A percentile compares a stretch with the other conserved stretches of the same genome.
These are phyloP conservation scores for Rhodotorula sp. DNA, from an alignment of 1,284 basidiomycete genomes.

Conservation along the genomic window DNA sequence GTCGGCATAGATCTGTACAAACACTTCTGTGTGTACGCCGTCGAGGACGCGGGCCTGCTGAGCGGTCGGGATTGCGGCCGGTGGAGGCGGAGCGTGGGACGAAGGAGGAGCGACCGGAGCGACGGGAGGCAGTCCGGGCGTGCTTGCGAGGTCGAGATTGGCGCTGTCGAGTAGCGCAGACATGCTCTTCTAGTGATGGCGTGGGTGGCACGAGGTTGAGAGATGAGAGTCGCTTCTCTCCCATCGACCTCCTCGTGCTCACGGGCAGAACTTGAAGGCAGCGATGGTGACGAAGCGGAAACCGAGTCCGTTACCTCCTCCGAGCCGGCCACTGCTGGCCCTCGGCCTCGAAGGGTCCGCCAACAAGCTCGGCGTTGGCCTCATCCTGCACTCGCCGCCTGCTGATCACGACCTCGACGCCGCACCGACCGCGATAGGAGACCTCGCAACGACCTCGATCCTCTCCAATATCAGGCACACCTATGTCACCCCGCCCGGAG, in stretches of 20 bases:
- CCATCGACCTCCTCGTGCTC: neutral
- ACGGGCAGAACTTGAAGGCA: neutral
- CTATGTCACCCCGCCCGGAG: constrained; percentile 95
- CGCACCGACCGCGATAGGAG: constrained; percentile 62
- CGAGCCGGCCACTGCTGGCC: constrained; percentile 44
- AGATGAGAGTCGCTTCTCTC: neutral
- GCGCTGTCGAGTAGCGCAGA: constrained; percentile 24
- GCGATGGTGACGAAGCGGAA: constrained; percentile 15
- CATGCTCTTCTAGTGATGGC: constrained; percentile 1
- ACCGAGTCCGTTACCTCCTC: constrained; percentile 22
- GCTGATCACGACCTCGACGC: constrained; percentile 53
- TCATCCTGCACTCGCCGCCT: constrained; percentile 73
- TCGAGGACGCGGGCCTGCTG: constrained; percentile 57
- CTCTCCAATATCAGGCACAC: constrained; percentile 77
- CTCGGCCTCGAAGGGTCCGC: constrained; percentile 93
- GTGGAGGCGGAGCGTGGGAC: constrained; percentile 62
- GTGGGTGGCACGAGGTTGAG: neutral
- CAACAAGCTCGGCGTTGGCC: constrained; percentile 96
- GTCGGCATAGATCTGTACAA: constrained; percentile 76
- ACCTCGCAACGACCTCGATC: constrained; percentile 48
- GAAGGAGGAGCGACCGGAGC: constrained; percentile 63
- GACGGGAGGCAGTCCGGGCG: constrained; percentile 54
- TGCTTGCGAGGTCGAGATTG: constrained; percentile 32
- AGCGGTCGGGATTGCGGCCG: constrained; percentile 57
- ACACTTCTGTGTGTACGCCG: constrained; percentile 66